Percentiles rank a stretch among this genome's conserved stretches.
Conservation (phyloP, 352 stramenopile species). For the Phytopythium oedochilum region DNA sequence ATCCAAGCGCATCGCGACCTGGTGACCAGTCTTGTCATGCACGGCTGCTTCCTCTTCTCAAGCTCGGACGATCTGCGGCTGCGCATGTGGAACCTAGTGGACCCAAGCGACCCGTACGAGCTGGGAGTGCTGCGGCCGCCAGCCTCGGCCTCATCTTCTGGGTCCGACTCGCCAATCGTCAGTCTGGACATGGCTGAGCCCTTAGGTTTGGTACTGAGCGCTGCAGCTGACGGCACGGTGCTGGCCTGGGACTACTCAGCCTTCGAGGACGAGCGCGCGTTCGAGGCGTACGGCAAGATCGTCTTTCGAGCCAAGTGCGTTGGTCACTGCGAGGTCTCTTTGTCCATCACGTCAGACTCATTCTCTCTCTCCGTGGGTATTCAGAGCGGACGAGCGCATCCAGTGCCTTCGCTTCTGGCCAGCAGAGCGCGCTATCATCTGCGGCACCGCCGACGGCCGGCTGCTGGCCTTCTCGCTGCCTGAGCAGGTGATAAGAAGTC, state of each 20-base stretch:
- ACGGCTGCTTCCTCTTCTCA: constrained; percentile 76
- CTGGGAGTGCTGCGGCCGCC: constrained; percentile 41
- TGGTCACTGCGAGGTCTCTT: too few species aligned
- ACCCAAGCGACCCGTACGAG: constrained; percentile 44
- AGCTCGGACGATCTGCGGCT: constrained; percentile 61
- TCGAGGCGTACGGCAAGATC: constrained; percentile 39
- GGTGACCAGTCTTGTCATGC: constrained; percentile 42
- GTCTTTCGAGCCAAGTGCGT: constrained; percentile 36
- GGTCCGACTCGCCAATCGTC: constrained; percentile 40
- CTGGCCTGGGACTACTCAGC: constrained; percentile 55
- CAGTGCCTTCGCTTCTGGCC: constrained; percentile 33
- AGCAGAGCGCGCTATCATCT: constrained; percentile 19
- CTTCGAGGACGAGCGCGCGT: constrained; percentile 33
- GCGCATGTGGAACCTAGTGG: constrained; percentile 64
- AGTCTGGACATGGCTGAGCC: constrained; percentile 37
- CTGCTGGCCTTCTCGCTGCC: constrained; percentile 25
- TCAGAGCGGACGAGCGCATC: constrained; percentile 22
- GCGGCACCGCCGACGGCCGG: constrained; percentile 24
- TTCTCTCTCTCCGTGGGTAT: not conserved
- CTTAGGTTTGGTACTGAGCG: constrained; percentile 38
- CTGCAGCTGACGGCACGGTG: constrained; percentile 46
- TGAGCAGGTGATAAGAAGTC: constrained; percentile 10
- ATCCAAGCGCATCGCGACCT: constrained; percentile 55
- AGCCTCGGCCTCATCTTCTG: constrained; percentile 20
- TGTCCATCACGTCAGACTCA: too few species aligned